A percentile compares a stretch with the other conserved stretches of the same genome.
phyloP scores from a whole-genome alignment of 495 filamentous ascomycete species.

The Jackrogersella minutella region DNA sequence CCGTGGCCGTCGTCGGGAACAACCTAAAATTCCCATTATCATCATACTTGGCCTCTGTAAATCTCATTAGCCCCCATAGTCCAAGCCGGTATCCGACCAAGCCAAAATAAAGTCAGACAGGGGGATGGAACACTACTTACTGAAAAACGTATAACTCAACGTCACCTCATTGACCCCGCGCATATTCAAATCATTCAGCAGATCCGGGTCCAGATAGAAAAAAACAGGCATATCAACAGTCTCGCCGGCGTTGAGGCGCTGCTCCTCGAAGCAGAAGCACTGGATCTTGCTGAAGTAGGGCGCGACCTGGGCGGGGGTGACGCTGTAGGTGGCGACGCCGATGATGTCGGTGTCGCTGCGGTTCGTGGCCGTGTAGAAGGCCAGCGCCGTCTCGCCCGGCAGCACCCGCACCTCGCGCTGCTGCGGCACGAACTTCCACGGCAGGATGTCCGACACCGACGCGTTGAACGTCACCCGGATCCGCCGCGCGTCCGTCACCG shows the following conservation, averaged over 20 bases:
- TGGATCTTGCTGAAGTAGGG: slow-evolving; percentile 99
- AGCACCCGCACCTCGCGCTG: slow-evolving; percentile 95
- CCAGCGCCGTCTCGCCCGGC: slow-evolving; percentile 95
- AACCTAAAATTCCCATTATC: slow-evolving; percentile 68
- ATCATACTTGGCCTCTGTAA: slow-evolving; percentile 82
- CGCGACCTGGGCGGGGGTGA: slow-evolving; percentile 93
- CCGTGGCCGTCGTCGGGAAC: slow-evolving; percentile 25
- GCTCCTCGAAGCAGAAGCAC: slow-evolving; percentile 98
- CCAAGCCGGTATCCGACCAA: not conserved
- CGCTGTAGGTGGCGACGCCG: slow-evolving; percentile 96
- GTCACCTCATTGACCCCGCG: slow-evolving; percentile 93
- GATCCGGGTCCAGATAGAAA: slow-evolving; percentile 98
- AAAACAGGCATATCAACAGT: slow-evolving; percentile 99
- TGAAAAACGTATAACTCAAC: slow-evolving; percentile 98
- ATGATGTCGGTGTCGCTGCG: slow-evolving; percentile 89
- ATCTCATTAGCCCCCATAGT: slow-evolving; percentile 32
- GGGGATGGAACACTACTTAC: slow-evolving; percentile 57
- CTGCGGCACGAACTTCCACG: slow-evolving; percentile 97
- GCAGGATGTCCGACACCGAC: slow-evolving; percentile 91
- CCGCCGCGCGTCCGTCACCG: slow-evolving; percentile 80
- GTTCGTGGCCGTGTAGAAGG: slow-evolving; percentile 98
- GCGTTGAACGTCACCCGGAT: slow-evolving; percentile 96
- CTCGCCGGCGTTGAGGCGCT: slow-evolving; percentile 93
- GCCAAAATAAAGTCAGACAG: not conserved
- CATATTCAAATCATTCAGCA: slow-evolving; percentile 91